A percentile compares a stretch with the other conserved stretches of the same genome.
Conservation (phyloP, 2,329 filamentous ascomycete genomes). For the Chaetomiaceae sp. region DNA sequence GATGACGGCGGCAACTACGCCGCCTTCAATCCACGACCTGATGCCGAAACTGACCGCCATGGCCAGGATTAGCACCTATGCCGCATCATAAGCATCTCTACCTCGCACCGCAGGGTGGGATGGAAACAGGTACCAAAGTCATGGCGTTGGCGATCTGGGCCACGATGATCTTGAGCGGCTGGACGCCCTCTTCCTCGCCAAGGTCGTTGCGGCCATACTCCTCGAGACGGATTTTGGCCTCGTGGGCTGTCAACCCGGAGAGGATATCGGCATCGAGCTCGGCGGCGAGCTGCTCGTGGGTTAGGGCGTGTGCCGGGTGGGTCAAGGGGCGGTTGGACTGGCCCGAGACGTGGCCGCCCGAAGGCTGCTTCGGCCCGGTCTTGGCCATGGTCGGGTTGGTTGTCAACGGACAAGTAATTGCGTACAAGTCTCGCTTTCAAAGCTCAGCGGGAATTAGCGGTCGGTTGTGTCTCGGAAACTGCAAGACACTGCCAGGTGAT, state of each 20-base stretch:
- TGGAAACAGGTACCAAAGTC: conserved; percentile 54
- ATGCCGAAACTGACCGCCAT: conserved; percentile 67
- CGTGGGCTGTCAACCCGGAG: conserved; percentile 57
- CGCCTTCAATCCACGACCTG: conserved; percentile 62
- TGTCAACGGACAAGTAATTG: background rate
- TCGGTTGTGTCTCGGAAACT: no score
- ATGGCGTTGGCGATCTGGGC: conserved; percentile 74
- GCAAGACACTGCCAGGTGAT: no score
- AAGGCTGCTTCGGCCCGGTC: conserved; percentile 24
- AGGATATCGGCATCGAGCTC: conserved; percentile 61
- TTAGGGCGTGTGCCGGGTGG: conserved; percentile 58
- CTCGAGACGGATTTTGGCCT: conserved; percentile 55
- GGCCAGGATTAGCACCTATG: conserved; percentile 65
- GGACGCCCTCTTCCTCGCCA: conserved; percentile 64
- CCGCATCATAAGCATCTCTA: conserved; percentile 34
- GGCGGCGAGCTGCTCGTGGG: conserved; percentile 56
- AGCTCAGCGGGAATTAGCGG: no score
- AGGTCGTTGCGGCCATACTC: conserved; percentile 66
- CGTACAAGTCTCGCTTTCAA: background rate
- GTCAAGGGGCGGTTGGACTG: conserved; percentile 50
- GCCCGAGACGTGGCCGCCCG: conserved; percentile 34
- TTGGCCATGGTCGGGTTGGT: conserved; percentile 19
- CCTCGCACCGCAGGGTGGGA: background rate
- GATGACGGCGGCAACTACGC: conserved; percentile 64
- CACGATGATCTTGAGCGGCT: conserved; percentile 65